Evolutionary conservation across 2,329 filamentous ascomycete genomes (phyloP), one percentile per base, ranked within the genome.

Genomic region (Trichoderma koningiopsis): DNA sequence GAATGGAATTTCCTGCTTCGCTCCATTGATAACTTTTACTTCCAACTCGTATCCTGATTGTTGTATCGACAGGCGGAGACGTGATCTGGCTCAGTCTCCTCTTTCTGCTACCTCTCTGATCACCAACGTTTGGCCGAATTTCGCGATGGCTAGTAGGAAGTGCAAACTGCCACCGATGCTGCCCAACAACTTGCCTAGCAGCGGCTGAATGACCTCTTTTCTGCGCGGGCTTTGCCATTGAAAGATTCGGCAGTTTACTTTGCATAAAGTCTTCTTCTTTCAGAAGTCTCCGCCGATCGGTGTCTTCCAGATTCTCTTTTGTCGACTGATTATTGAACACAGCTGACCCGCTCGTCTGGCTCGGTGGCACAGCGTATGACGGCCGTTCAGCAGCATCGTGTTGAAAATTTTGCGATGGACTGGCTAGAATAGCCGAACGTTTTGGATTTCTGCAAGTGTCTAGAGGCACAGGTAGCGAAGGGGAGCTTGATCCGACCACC

Each of bases 191-290:
- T 27, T 37, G 58, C 19, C 22, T 37, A 31, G 31, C 53, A 53
- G 24, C 8, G 47, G 43, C 6, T 14, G 47, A 19, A 14, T n/a
- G 5, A 5, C 43, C 59, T 19, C 47, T 47, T 37, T 40, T 53
- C 35, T 49, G 70, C 6, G 74, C 68, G 55, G 73, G 75, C 13
- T 74, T 70, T 8, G 27, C 74, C 1, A 70, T 55, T 16, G 78
- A 70, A 10, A 75, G 72, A 59, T 78, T 80, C 57, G 80, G 78
- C 13, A 77, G 61, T 22, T 69, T 70, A 7, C 79, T 70, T 4
- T 79, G 77, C 0, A 74, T 75, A 78, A 79, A 81, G 37, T 78
- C 75, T 13, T 58, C 66, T 53, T 74, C 75, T 11, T 74, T 62
- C 22, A 79, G 68, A 4, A 79, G 70, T 56, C 47, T 73, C 27